These are phyloP conservation scores for Ziziphus jujuba DNA, from an alignment of 306 rosid species.

Conservation along the genomic window DNA sequence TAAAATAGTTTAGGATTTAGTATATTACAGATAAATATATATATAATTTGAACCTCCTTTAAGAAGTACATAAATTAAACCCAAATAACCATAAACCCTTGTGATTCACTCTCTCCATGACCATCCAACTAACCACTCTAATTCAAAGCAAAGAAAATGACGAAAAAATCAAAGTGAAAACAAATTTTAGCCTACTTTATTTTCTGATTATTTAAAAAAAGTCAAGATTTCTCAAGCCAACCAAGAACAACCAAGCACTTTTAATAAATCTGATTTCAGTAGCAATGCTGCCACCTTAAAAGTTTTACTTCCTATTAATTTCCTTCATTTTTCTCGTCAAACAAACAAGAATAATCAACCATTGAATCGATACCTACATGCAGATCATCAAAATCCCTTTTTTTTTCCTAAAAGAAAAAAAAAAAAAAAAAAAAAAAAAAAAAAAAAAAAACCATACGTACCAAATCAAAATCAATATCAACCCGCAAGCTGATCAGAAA, in stretches of 20 bases:
- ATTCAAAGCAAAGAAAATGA: conserved; percentile 3
- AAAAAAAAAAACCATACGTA: not conserved
- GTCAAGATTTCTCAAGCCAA: not conserved
- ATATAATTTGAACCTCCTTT: not conserved
- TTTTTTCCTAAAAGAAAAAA: too few relatives aligned
- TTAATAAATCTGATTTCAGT: conserved; percentile 2
- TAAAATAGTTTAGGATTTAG: not conserved
- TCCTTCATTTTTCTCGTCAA: not conserved
- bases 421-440: too few relatives aligned
- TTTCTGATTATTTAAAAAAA: too few relatives aligned
- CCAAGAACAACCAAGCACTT: not conserved
- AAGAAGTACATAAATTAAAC: not conserved
- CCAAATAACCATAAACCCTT: not conserved
- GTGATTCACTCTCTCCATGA: not conserved
- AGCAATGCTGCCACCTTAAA: not conserved
- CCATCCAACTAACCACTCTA: not conserved
- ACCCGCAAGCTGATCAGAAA: not conserved
- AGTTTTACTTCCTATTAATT: not conserved
- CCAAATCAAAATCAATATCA: not conserved
- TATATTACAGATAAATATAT: not conserved
- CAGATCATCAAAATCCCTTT: not conserved
- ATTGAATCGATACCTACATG: not conserved
- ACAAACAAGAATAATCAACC: conserved; percentile 3
- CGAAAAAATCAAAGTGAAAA: not conserved
- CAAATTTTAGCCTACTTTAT: not conserved